Evolutionary conservation across 2,329 filamentous ascomycete genomes (phyloP), one percentile per base, ranked within the genome.

Genomic region (Akanthomyces muscarius): DNA sequence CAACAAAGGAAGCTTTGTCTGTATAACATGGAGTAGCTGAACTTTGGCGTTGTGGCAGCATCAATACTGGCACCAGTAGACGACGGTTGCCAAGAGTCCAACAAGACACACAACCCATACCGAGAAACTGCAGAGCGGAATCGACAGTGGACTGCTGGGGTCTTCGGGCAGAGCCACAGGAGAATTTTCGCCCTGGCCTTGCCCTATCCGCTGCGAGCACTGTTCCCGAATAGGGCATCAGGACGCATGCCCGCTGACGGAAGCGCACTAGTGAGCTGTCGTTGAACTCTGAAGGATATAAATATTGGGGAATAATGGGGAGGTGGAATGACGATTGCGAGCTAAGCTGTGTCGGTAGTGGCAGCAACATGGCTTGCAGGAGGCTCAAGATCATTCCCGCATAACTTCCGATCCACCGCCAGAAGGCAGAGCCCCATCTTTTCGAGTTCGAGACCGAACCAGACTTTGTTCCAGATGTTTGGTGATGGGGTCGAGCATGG

Each of bases 381-480:
- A 61, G 59, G 50, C 55, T 48, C 33, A 10, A 10, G 33, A 28
- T 54, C 61, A 63, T 64, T 66, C 64, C 65, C 63, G 64, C 63
- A 53, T 38, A 64, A 62, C 61, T 41, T 62, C 63, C 65, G 65
- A 65, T 62, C 36, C 61, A 64, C 53, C 64, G 53, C 54, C 63
- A 61, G 44, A 28, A 21, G 36, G 50, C 47, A 53, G 48, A 58
- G 57, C 64, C 51, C 61, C 64, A 62, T 60, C 63, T 53, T 57
- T 57, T 30, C 28, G 14, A 55, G 64, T 64, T 66, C 65, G 61
- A 66, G 65, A 66, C 65, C 65, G 61, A 62, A 63, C 65, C 65
- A 65, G 65, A 66, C 61, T 64, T 64, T 65, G 64, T 62, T 66
- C 65, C 60, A 62, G 60, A 62, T 62, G 51, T 60, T 55, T 59